Evolutionary conservation across 2,329 filamentous ascomycete genomes (phyloP).

Genomic region (Phaeophleospora eucalypticola): DNA sequence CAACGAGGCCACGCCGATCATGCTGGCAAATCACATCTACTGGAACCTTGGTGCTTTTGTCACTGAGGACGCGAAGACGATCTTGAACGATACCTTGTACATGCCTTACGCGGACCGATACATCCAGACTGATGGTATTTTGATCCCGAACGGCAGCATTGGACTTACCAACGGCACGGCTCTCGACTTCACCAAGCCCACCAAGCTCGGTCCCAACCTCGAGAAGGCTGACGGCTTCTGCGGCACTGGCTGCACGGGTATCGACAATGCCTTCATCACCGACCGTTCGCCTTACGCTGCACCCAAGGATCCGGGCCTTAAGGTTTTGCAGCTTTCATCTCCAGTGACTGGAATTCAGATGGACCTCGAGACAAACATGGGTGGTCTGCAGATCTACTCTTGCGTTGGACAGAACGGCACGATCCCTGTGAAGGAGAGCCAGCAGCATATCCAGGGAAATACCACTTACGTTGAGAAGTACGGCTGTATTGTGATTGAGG

Average conservation of each 20-base stretch:
- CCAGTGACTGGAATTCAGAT: conserved; percentile 30
- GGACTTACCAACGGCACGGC: conserved; percentile 37
- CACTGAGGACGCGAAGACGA: conserved; percentile 62
- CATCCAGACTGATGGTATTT: conserved; percentile 28
- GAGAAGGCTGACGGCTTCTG: conserved; percentile 46
- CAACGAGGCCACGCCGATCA: conserved; percentile 75
- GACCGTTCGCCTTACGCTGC: conserved; percentile 24
- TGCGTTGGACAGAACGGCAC: conserved; percentile 32
- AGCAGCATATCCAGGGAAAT: conserved; percentile 26
- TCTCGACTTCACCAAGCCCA: conserved; percentile 26
- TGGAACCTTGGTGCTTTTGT: conserved; percentile 80
- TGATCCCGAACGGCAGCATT: conserved; percentile 37
- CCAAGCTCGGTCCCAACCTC: conserved; percentile 24
- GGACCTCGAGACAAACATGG: conserved; percentile 28
- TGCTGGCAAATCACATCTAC: conserved; percentile 72
- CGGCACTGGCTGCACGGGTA: conserved; percentile 76
- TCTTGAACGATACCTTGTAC: conserved; percentile 68
- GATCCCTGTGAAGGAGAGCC: conserved; percentile 29
- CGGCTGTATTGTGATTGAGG: conserved; percentile 78
- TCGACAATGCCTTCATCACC: conserved; percentile 56
- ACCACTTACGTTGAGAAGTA: conserved; percentile 23
- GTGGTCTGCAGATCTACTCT: conserved; percentile 31
- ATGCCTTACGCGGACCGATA: conserved; percentile 57
- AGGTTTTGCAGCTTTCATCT: conserved; percentile 24
- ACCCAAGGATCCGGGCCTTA: conserved; percentile 23